Conservation (phyloP, 306 rosid species). For the Quercus berberidifolia region DNA sequence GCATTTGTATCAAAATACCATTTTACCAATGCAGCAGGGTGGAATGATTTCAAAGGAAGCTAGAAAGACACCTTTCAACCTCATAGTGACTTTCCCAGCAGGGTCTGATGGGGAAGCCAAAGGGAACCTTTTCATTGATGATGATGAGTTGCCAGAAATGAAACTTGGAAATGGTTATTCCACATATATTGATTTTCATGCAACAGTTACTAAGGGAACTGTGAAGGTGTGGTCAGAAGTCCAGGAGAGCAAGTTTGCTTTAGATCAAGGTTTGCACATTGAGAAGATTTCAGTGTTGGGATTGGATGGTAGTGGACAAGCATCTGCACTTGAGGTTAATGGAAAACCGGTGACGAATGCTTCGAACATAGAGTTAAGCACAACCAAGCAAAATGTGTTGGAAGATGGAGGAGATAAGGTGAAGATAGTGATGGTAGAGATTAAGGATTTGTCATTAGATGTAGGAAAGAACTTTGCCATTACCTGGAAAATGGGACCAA, state of each 20-base stretch:
- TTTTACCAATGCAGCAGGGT: conserved; percentile 91
- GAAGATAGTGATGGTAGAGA: conserved; percentile 57
- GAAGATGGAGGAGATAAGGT: conserved; percentile 36
- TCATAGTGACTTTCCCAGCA: conserved; percentile 62
- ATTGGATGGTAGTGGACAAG: conserved; percentile 44
- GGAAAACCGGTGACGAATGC: conserved; percentile 35
- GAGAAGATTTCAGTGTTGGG: conserved; percentile 74
- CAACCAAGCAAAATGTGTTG: conserved; percentile 40
- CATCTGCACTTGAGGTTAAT: conserved; percentile 49
- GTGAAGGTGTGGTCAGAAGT: conserved; percentile 89
- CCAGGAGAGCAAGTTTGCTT: conserved; percentile 78
- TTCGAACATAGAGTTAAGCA: conserved; percentile 37
- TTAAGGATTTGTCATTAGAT: conserved; percentile 55
- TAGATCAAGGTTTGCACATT: conserved; percentile 63
- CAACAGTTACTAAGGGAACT: conserved; percentile 49
- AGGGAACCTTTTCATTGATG: conserved; percentile 74
- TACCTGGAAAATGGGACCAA: conserved; percentile 69
- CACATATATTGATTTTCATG: conserved; percentile 58
- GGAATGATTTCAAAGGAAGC: conserved; percentile 83
- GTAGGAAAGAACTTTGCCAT: conserved; percentile 76
- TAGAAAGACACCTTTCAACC: conserved; percentile 71
- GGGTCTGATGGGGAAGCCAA: conserved; percentile 63
- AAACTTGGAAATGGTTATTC: conserved; percentile 76
- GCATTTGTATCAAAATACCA: conserved; percentile 79
- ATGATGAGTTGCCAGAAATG: conserved; percentile 79